Percentiles rank a stretch among this genome's conserved stretches.
Evolutionary conservation across 2,329 filamentous ascomycete genomes (phyloP).

Genomic region (Leptographium lundbergii): DNA sequence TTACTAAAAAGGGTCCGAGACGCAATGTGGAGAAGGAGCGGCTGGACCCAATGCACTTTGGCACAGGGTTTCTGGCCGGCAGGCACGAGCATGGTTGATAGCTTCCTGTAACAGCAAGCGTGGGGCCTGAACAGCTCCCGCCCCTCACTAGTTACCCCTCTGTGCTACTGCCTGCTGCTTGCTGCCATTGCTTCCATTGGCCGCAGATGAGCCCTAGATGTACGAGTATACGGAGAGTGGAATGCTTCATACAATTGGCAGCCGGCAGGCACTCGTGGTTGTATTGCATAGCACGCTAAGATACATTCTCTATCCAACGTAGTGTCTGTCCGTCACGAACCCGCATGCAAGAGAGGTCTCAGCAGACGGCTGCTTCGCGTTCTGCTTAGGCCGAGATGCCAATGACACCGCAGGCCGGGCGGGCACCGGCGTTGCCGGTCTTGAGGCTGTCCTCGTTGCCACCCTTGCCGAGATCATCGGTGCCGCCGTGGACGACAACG

Average conservation of each 20-base stretch:
- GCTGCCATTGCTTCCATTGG: neutral
- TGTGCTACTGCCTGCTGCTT: neutral
- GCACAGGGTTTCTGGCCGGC: neutral
- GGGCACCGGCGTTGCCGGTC: slow-evolving; percentile 88
- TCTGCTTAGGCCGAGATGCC: slow-evolving; percentile 61
- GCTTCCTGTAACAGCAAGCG: neutral
- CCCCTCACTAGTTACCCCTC: neutral
- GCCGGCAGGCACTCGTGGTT: too few relatives aligned
- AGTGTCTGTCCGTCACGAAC: neutral
- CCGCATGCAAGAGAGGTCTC: neutral
- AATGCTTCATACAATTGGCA: too few relatives aligned
- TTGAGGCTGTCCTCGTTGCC: slow-evolving; percentile 91
- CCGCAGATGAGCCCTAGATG: neutral
- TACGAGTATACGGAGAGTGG: neutral
- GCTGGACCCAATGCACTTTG: neutral
- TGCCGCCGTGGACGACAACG: slow-evolving; percentile 86
- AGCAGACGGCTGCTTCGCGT: neutral
- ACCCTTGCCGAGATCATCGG: slow-evolving; percentile 91
- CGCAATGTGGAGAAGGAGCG: neutral
- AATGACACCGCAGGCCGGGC: slow-evolving; percentile 95
- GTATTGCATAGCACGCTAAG: too few relatives aligned
- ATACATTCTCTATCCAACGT: too few relatives aligned
- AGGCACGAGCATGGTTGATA: neutral
- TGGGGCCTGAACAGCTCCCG: neutral
- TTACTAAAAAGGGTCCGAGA: neutral